Evolutionary conservation across 345 rosid genomes (phyloP).

Genomic region (Pistacia vera): DNA sequence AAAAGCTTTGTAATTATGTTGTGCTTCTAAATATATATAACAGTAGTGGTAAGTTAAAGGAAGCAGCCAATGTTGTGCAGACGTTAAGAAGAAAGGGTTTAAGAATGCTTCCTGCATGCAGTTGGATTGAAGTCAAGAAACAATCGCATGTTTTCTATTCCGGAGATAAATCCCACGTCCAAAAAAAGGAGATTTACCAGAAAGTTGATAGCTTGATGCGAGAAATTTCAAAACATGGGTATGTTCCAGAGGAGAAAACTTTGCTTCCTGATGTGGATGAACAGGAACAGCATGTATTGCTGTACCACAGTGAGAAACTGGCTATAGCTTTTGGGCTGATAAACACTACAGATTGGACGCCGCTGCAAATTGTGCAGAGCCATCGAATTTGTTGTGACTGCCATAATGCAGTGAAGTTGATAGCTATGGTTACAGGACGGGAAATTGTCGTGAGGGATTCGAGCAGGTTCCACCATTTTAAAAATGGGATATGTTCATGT

Average conservation of each 20-base stretch:
- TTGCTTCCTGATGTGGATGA: slow-evolving; percentile 83
- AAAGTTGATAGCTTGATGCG: slow-evolving; percentile 66
- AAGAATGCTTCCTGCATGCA: slow-evolving; percentile 71
- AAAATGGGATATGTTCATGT: slow-evolving; percentile 78
- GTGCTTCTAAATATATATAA: slow-evolving; percentile 81
- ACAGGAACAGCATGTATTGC: slow-evolving; percentile 37
- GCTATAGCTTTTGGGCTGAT: slow-evolving; percentile 82
- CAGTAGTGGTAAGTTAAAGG: slow-evolving; percentile 61
- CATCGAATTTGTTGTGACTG: slow-evolving; percentile 83
- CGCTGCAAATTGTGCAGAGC: slow-evolving; percentile 78
- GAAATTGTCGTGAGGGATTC: slow-evolving; percentile 79
- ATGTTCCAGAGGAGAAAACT: slow-evolving; percentile 40
- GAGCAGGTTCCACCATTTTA: slow-evolving; percentile 80
- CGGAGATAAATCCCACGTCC: slow-evolving; percentile 61
- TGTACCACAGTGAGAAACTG: slow-evolving; percentile 80
- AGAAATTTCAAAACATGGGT: slow-evolving; percentile 61
- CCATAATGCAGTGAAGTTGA: slow-evolving; percentile 70
- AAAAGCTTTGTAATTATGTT: slow-evolving; percentile 74
- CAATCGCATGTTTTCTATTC: slow-evolving; percentile 57
- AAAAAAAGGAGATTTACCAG: slow-evolving; percentile 54
- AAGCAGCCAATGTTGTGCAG: slow-evolving; percentile 67
- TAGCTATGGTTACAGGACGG: slow-evolving; percentile 52
- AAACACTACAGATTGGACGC: slow-evolving; percentile 50
- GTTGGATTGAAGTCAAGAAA: slow-evolving; percentile 76
- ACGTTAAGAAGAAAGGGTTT: slow-evolving; percentile 73